These are phyloP conservation scores for Globisporangium viniferum DNA, from an alignment of 352 stramenopile species.

Conservation along the genomic window DNA sequence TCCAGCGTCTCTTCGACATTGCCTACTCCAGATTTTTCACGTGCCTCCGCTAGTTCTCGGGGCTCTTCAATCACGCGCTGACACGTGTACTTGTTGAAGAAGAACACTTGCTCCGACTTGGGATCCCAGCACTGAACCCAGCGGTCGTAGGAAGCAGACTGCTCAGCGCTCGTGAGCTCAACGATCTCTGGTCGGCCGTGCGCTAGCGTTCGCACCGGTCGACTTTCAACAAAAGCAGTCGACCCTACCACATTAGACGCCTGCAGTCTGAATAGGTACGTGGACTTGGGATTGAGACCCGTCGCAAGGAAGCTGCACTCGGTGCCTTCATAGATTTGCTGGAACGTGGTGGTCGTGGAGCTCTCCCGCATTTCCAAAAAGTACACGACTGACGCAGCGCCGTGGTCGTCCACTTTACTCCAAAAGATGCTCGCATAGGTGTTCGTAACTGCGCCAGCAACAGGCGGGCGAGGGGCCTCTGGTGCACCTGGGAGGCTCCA, in stretches of 20 bases:
- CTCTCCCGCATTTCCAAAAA: conserved; percentile 52
- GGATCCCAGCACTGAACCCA: conserved; percentile 89
- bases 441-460: conserved; percentile 57
- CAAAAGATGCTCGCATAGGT: conserved; percentile 75
- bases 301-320: conserved; percentile 62
- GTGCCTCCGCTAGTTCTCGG: conserved; percentile 36
- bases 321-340: conserved; percentile 58
- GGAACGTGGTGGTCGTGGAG: conserved; percentile 20
- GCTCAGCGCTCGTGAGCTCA: conserved; percentile 45
- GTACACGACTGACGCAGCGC: conserved; percentile 59
- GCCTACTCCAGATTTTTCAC: conserved; percentile 36
- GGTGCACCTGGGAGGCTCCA: conserved; percentile 60
- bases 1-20: conserved; percentile 65
- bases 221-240: conserved; percentile 60
- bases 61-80: conserved; percentile 64
- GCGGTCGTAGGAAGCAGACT: conserved; percentile 34
- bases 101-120: conserved; percentile 84
- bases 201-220: conserved; percentile 48
- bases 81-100: conserved; percentile 86
- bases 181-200: conserved; percentile 68
- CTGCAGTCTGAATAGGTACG: conserved; percentile 67
- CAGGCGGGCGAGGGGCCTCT: conserved; percentile 36
- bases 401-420: conserved; percentile 53
- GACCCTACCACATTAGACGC: conserved; percentile 66
- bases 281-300: conserved; percentile 37